Base-by-base conservation (phyloP, 2,329 filamentous ascomycete genomes). In the Plectosphaerella sp. region DNA sequence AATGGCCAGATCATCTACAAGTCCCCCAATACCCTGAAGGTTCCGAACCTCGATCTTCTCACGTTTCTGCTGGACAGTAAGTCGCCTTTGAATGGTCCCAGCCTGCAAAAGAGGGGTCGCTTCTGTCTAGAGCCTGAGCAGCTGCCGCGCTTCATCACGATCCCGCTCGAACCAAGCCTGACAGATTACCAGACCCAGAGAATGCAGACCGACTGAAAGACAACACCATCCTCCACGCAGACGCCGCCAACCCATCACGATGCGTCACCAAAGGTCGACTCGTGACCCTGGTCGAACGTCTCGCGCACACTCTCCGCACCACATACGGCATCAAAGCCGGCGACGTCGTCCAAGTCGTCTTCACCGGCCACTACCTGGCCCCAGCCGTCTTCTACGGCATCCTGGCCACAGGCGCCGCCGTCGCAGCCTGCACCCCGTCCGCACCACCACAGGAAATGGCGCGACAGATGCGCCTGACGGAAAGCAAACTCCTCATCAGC, bases 341-440 rank as follows among this genome's bases (percentile, higher is more conserved):
- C 14, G 78, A 83, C 57, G 75, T 84, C 5, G 77, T 84, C 14
- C 76, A 82, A 4, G 72, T 76, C 16, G 75, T 84, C 25, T 80
- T 78, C 1, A 75, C 76, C 0, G 82, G 82, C 2, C 78, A 84
- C 57, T 75, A 75, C 45, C 68, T 82, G 5, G 68, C 84, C 0
- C 74, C 80, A 0, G 69, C 75, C 12, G 57, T 82, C 1, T 80
- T 82, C 59, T 84, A 74, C 56, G 78, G 75, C 14, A 74, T 83
- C 49, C 70, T 86, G 45, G 82, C 78, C 4, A 80, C 81, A 2
- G 81, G 77, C 1, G 83, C 80, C 16, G 73, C 86, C 24, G 85
- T 81, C 58, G 80, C 78, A 7, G 76, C 79, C 5, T 79, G 79
- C 0, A 78, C 73, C 46, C 70, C 78, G 0, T 70, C 73, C 0